Evolutionary conservation across 1,284 basidiomycete species (phyloP), one percentile per base, ranked within the genome.

Genomic region (Pseudozyma sp.): DNA sequence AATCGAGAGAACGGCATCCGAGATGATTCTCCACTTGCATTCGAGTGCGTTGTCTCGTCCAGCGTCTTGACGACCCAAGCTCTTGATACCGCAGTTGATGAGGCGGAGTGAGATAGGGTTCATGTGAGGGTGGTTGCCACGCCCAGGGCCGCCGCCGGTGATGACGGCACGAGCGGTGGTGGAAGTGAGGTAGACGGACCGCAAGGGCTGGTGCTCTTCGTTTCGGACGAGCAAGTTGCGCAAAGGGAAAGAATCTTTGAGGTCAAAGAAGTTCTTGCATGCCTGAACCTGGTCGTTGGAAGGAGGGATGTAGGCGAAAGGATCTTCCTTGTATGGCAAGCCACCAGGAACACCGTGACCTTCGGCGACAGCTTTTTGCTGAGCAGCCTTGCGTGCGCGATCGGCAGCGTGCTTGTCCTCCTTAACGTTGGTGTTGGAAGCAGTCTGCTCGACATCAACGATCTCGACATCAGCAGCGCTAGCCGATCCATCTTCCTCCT

Each of bases 181-280:
- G 78, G 96, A 97, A 58, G 92, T 92, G 71, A 98, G 88, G 88
- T 98, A 98, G 54, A 98, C 88, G 8, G 93, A 92, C 45, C 95
- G 91, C 21, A 92, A 88, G 16, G 88, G 86, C 34, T 92, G 91
- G 40, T 93, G 93, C 35, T 87, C 89, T 1, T 92, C 91, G 85
- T 96, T 97, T 68, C 97, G 91, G 14, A 97, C 94, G 63, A 93
- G 93, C 55, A 92, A 87, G 84, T 92, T 94, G 59, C 87, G 86
- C 16, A 89, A 87, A 8, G 93, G 93, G 86, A 95, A 98, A 50
- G 87, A 86, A n/a, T 90, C 79, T 34, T 87, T 89, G 65, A 98
- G 88, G 65, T 91, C 88, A 64, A 97, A 90, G 78, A 91, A 92
- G 42, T 90, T 87, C 59, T 93, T 93, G 82, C 50, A 70, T 16